Base-by-base conservation (phyloP, 1,139 yeast species). In the Hansenula anomala region DNA sequence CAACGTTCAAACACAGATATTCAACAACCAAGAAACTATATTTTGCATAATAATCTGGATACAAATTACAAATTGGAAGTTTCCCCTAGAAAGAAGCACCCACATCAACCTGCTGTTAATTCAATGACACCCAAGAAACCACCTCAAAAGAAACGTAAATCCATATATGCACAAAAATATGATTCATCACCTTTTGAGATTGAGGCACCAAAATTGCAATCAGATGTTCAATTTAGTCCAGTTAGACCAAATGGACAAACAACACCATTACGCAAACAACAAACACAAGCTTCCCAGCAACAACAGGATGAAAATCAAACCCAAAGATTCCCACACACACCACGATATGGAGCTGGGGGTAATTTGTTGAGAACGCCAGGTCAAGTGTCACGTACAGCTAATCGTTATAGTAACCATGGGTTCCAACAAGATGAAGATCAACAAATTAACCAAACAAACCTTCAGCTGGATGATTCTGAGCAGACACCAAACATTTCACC, bases 241-340 rank as follows among this genome's bases (percentile, higher is more conserved):
- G 10, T 30, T 11, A 30, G 17, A 22, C 16, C n/a, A n/a, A 22
- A 22, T 23, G 11, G 11, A 14, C 27, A 15, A 28, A 6, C 22
- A 4, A 39, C 49, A 2, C 47, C 49, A 12, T 27, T 38, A 30
- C n/a, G 20, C 11, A 4, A 22, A 28, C n/a, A 16, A 6, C 36
- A 33, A 20, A 20, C 22, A 20, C 6, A 6, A 20, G 9, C 22
- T 20, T 20, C 9, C n/a, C 8, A 30, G 6, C n/a, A 22, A 33
- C 30, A 27, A 25, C 30, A 32, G 19, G 36, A 37, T 14, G 42
- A 36, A 12, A 38, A 42, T 17, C 39, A 42, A 10, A 49, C 55
- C 8, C 76, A 70, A 41, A 53, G 78, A 41, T 73, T 73, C 44
- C 80, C 80, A 1, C 59, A 69, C 36, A 71, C 80, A 0, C 78